Evolutionary conservation across 164 flowering plant species (phyloP), one percentile per base, ranked within the genome.

Genomic region (Saururus chinensis): DNA sequence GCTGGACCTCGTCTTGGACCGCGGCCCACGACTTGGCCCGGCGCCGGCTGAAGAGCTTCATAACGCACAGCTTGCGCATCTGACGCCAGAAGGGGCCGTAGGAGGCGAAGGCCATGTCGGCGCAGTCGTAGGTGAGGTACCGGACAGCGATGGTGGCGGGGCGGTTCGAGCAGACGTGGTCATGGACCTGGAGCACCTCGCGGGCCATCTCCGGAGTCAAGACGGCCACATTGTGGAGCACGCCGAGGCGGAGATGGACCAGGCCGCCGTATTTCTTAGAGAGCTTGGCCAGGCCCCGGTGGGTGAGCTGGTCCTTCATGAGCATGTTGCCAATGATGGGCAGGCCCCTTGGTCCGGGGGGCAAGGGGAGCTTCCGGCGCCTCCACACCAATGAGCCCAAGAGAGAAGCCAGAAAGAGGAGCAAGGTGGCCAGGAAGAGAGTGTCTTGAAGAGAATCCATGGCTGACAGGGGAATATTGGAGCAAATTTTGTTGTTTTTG

Each of bases 31-130:
- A 87, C 79, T 89, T 91, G 19, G 86, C 85, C 53, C 92, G 72
- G 53, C 79, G 87, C 0, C 89, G 81, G 76, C 89, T 84, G 71
- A 87, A 89, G 5, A 92, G 77, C 71, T 80, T 81, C 84, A 83
- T 86, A 60, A 87, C 95, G 57, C 90, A 92, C 12, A 92, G 62
- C 74, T 92, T 92, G 0, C 98, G 73, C 89, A 87, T 87, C 79
- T 92, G 92, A 19, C 95, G 79, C 96, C 95, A 92, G 66, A 84
- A 86, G 4, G 95, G 96, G 19, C 98, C 98, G 73, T 92, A 92
- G 71, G 81, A 69, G 2, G 96, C 89, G 60, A 87, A 89, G 0
- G 93, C 89, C 95, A 92, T 84, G 74, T 92, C 95, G 0, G 96
- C 87, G 0, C 86, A 74, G 64, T 86, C 80, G 62, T 89, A 92